Conservation (phyloP, 2,329 filamentous ascomycete genomes). For the Elsinoe ampelina region DNA sequence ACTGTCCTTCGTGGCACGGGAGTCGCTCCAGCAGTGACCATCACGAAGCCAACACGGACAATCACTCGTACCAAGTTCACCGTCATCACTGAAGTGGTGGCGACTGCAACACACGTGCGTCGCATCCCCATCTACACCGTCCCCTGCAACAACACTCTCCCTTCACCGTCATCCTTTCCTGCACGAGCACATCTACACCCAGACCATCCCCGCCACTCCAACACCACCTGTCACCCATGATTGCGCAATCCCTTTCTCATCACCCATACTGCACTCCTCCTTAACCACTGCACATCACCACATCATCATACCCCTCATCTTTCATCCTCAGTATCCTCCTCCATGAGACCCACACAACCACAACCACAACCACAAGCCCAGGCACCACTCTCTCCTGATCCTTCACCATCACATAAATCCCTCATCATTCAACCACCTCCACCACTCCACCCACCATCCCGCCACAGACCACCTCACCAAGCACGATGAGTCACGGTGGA, state of each 20-base stretch:
- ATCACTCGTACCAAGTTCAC: slow-evolving; percentile 15
- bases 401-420: background rate
- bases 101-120: slow-evolving; percentile 14
- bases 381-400: no score
- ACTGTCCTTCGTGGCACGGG: slow-evolving; percentile 15
- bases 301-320: background rate
- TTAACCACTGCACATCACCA: background rate
- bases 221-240: background rate
- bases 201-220: background rate
- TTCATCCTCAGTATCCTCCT: background rate
- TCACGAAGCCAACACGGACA: slow-evolving; percentile 17
- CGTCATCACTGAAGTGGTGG: slow-evolving; percentile 13
- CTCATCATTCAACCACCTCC: background rate
- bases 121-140: background rate
- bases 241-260: background rate
- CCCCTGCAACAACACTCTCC: background rate
- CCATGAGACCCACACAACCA: background rate
- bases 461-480: background rate
- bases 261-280: background rate
- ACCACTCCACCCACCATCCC: background rate
- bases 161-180: background rate
- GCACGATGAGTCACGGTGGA: no score
- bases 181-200: background rate
- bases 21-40: slow-evolving; percentile 7
- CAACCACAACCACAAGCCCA: background rate